Percentiles rank a stretch among this genome's conserved stretches.
phyloP scores from a whole-genome alignment of 2,329 filamentous ascomycete genomes.

The Aureobasidium mangrovei region DNA sequence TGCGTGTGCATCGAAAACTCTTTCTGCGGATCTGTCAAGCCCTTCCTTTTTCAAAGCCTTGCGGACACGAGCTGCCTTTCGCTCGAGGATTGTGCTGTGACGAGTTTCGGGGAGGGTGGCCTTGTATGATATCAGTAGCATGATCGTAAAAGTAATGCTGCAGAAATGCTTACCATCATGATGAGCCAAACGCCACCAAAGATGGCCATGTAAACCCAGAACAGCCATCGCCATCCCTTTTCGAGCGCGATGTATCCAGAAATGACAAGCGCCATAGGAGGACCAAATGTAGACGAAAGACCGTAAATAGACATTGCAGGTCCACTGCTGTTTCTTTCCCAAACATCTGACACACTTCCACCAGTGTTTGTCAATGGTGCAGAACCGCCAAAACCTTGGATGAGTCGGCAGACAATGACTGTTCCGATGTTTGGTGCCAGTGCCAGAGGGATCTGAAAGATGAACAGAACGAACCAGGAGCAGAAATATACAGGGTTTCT shows the following conservation, averaged over 20 bases:
- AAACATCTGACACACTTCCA: conserved; percentile 26
- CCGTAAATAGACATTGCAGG: conserved; percentile 30
- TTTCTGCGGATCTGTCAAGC: conserved; percentile 5
- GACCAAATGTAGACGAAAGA: conserved; percentile 29
- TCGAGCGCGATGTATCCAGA: conserved; percentile 27
- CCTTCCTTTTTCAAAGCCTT: conserved; percentile 24
- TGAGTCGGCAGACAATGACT: conserved; percentile 25
- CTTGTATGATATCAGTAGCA: background rate
- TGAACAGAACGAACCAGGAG: conserved; percentile 25
- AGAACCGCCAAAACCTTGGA: conserved; percentile 25
- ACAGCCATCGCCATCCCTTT: conserved; percentile 19
- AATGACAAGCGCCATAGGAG: conserved; percentile 28
- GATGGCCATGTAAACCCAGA: conserved; percentile 23
- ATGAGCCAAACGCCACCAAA: conserved; percentile 20
- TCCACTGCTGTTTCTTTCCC: conserved; percentile 26
- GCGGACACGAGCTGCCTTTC: conserved; percentile 63
- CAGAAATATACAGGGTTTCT: conserved; percentile 27
- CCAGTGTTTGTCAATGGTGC: conserved; percentile 30
- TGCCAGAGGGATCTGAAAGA: conserved; percentile 23
- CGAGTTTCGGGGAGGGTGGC: conserved; percentile 24
- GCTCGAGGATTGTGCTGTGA: conserved; percentile 24
- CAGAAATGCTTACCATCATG: conserved; percentile 16
- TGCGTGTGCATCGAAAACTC: conserved; percentile 18
- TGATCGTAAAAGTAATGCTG: too few relatives aligned
- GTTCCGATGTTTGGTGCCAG: conserved; percentile 13